phyloP scores from a whole-genome alignment of 352 stramenopile species.

The Thalassiosira livingstoniorum region DNA sequence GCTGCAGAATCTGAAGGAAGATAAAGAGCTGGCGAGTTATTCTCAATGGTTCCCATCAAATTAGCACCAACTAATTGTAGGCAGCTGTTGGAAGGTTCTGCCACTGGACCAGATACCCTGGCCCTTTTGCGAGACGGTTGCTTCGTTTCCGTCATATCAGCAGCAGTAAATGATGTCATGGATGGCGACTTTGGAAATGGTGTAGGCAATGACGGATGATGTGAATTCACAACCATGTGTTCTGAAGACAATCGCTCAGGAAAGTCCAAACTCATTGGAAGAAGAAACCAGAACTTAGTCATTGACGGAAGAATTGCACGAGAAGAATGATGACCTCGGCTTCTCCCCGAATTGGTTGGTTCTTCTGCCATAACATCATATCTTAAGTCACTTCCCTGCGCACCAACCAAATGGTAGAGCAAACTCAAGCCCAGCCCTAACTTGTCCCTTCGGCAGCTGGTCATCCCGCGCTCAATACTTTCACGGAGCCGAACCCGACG shows the following conservation, averaged over 20 bases:
- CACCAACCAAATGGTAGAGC: constrained; percentile 61
- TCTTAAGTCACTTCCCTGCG: constrained; percentile 56
- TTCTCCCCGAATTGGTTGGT: neutral
- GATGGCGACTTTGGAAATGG: neutral
- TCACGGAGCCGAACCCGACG: constrained; percentile 42
- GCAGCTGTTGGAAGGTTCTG: constrained; percentile 6
- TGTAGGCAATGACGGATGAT: neutral
- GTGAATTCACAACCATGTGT: constrained; percentile 31
- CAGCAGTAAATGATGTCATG: neutral
- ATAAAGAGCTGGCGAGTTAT: neutral
- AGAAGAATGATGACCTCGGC: neutral
- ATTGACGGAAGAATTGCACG: constrained; percentile 26
- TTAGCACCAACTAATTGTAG: constrained; percentile 4
- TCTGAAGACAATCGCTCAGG: constrained; percentile 51
- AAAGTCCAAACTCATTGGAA: constrained; percentile 61
- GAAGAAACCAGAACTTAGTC: constrained; percentile 68
- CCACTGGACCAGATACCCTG: constrained; percentile 5
- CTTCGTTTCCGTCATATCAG: constrained; percentile 8
- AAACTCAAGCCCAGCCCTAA: constrained; percentile 62
- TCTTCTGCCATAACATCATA: constrained; percentile 51
- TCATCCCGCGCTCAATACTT: constrained; percentile 57
- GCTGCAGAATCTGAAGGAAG: neutral
- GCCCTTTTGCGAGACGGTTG: constrained; percentile 29
- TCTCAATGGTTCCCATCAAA: neutral
- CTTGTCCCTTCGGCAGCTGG: constrained; percentile 56